Conservation (phyloP, 2,329 filamentous ascomycete species). For the Aspergillus flavus region DNA sequence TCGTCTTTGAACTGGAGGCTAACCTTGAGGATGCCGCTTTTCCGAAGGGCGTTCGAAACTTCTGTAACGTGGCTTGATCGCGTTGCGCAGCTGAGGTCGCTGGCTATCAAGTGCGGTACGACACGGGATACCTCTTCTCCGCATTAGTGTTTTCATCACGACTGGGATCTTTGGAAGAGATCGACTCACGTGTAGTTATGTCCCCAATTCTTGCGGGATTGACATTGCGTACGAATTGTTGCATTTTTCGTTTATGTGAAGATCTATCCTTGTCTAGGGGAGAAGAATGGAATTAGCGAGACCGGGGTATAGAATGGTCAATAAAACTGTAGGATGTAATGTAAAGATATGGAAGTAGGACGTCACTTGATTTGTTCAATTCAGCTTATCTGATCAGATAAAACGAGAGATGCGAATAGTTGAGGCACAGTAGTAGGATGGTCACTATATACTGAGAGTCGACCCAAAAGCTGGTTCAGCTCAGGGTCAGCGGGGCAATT, state of each 20-base stretch:
- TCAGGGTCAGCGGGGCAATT: not conserved
- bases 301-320: not conserved
- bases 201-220: not conserved
- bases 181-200: not conserved
- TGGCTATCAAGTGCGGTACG: not conserved
- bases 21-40: constrained; percentile 41
- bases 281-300: not conserved
- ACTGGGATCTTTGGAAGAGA: not conserved
- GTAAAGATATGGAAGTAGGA: not conserved
- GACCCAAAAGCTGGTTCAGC: not conserved
- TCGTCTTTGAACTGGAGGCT: constrained; percentile 36
- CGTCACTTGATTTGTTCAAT: not conserved
- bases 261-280: not conserved
- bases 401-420: not conserved
- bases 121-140: not conserved
- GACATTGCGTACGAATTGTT: not conserved
- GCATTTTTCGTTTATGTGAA: not conserved
- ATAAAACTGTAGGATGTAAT: not conserved
- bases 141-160: not conserved
- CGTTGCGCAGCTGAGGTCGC: not conserved
- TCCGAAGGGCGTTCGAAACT: not conserved
- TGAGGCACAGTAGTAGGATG: not conserved
- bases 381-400: not conserved
- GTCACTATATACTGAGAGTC: not conserved
- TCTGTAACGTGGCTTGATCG: not conserved